Conservation (phyloP, 129 eudicot species). For the Smallanthus sonchifolius region DNA sequence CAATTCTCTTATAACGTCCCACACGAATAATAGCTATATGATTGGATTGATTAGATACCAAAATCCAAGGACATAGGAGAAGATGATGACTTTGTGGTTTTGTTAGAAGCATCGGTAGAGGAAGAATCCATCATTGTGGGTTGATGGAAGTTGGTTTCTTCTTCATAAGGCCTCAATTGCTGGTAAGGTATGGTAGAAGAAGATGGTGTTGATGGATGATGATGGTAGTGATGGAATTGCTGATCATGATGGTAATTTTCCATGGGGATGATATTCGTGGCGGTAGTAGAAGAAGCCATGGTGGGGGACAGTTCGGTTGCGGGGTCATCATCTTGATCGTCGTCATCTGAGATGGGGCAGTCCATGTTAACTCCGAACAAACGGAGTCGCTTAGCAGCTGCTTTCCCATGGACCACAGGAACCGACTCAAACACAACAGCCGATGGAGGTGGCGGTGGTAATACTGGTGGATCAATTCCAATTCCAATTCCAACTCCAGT, state of each 20-base stretch:
- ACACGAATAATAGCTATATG: conserved; percentile 5
- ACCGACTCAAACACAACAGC: conserved; percentile 70
- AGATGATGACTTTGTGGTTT: conserved; percentile 25
- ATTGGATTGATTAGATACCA: conserved; percentile 37
- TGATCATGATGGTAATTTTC: conserved; percentile 18
- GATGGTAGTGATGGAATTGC: background rate
- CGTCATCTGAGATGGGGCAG: conserved; percentile 60
- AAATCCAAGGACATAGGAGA: conserved; percentile 72
- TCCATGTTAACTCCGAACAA: conserved; percentile 98
- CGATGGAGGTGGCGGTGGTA: conserved; percentile 17
- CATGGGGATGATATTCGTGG: background rate
- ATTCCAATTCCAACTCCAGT: conserved; percentile 7
- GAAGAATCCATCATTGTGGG: conserved; percentile 23
- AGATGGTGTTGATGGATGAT: conserved; percentile 12
- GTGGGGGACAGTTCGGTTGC: conserved; percentile 32
- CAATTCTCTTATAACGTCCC: background rate
- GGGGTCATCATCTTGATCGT: conserved; percentile 34
- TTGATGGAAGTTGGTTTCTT: conserved; percentile 15
- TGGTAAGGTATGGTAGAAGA: conserved; percentile 49
- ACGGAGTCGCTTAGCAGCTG: conserved; percentile 79
- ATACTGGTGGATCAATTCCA: conserved; percentile 24
- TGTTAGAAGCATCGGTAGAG: conserved; percentile 23
- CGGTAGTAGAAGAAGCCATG: background rate
- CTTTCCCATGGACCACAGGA: conserved; percentile 92
- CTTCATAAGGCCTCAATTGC: conserved; percentile 44